phyloP scores from a whole-genome alignment of 176 grass and related monocot genomes.

The Otatea glauca region DNA sequence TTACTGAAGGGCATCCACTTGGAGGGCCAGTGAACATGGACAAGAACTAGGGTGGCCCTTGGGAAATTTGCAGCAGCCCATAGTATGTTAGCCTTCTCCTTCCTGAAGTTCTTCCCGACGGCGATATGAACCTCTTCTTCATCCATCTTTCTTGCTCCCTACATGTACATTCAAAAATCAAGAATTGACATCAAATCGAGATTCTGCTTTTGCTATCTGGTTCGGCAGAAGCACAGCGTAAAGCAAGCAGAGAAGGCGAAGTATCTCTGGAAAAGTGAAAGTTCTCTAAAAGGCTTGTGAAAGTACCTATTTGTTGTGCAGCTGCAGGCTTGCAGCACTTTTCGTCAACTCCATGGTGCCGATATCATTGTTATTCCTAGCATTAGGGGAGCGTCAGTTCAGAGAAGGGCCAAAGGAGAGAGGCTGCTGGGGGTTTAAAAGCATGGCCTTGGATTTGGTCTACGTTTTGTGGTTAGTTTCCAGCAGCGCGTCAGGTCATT shows the following conservation, averaged over 20 bases:
- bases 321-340: slow-evolving; percentile 9
- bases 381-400: slow-evolving; percentile 25
- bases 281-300: background rate
- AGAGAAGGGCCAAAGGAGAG: slow-evolving; percentile 15
- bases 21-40: slow-evolving; percentile 70
- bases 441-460: slow-evolving; percentile 5
- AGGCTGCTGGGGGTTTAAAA: slow-evolving; percentile 22
- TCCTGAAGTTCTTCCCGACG: slow-evolving; percentile 47
- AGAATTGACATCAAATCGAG: slow-evolving; percentile 15
- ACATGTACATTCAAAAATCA: slow-evolving; percentile 14
- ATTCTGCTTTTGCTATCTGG: slow-evolving; percentile 30
- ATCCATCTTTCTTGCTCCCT: slow-evolving; percentile 45
- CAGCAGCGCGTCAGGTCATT: slow-evolving; percentile 4
- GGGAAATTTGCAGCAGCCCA: slow-evolving; percentile 56
- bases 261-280: background rate
- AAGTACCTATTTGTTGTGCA: slow-evolving; percentile 38
- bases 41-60: slow-evolving; percentile 55
- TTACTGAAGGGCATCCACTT: slow-evolving; percentile 74
- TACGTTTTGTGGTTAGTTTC: background rate
- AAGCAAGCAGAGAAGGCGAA: slow-evolving; percentile 18
- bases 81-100: slow-evolving; percentile 60
- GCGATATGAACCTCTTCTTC: slow-evolving; percentile 56
- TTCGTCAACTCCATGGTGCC: slow-evolving; percentile 23
- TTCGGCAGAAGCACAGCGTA: background rate
- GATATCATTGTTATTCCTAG: slow-evolving; percentile 37